phyloP scores from a whole-genome alignment of 2,329 filamentous ascomycete species.

The Claviceps digitariae region DNA sequence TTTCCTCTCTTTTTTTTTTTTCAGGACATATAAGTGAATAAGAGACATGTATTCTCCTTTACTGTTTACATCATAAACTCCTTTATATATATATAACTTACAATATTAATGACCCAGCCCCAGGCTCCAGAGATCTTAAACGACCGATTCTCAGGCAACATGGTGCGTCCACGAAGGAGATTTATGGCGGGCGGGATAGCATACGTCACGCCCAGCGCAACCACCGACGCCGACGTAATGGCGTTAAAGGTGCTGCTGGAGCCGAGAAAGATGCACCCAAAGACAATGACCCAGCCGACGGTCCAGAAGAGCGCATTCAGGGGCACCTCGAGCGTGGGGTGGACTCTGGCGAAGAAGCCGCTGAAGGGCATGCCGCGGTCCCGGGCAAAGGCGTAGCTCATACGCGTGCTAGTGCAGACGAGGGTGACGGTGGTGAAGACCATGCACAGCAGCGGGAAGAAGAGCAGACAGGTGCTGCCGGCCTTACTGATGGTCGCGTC shows the following conservation, averaged over 20 bases:
- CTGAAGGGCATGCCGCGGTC: constrained; percentile 53
- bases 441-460: constrained; percentile 53
- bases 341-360: constrained; percentile 10
- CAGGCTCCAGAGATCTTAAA: constrained; percentile 24
- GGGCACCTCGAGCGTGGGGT: constrained; percentile 48
- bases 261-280: constrained; percentile 58
- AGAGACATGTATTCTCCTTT: neutral
- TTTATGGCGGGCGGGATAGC: constrained; percentile 63
- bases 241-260: constrained; percentile 56
- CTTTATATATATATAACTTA: neutral
- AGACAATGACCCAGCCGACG: constrained; percentile 47
- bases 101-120: constrained; percentile 23
- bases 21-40: too few relatives aligned
- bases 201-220: constrained; percentile 60
- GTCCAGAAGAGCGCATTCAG: constrained; percentile 54
- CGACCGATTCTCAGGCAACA: constrained; percentile 39
- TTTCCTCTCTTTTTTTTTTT: too few relatives aligned
- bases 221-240: constrained; percentile 59
- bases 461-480: constrained; percentile 49
- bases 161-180: constrained; percentile 48
- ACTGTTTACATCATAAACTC: neutral
- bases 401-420: constrained; percentile 52
- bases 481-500: constrained; percentile 49
- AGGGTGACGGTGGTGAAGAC: constrained; percentile 50
- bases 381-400: constrained; percentile 51